phyloP scores from a whole-genome alignment of 148 eudicot genomes.

The Rhododendron ferrugineum region DNA sequence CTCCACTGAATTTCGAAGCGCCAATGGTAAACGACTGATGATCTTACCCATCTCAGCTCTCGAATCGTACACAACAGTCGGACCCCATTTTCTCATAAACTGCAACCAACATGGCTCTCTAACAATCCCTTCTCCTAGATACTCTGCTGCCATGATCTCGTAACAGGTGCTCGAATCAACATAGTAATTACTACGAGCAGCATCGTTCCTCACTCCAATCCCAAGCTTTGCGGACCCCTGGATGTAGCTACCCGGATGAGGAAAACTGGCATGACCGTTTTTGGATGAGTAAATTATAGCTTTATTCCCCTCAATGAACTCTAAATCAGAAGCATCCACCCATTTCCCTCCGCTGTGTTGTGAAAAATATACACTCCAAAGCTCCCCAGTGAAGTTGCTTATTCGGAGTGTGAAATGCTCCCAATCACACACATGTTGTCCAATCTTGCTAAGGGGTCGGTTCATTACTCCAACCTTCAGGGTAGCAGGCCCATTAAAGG shows the following conservation, averaged over 20 bases:
- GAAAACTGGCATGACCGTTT: conserved; percentile 76
- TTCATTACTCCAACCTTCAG: conserved; percentile 61
- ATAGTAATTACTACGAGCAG: conserved; percentile 40
- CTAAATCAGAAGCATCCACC: conserved; percentile 63
- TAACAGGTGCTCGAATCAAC: conserved; percentile 66
- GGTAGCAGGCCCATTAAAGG: conserved; percentile 80
- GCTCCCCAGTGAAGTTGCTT: conserved; percentile 80
- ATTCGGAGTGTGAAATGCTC: conserved; percentile 85
- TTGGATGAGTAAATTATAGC: conserved; percentile 60
- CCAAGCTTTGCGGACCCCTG: conserved; percentile 76
- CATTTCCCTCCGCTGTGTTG: conserved; percentile 88
- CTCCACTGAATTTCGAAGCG: conserved; percentile 30
- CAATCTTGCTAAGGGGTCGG: conserved; percentile 41
- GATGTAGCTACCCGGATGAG: conserved; percentile 60
- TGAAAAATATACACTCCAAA: conserved; percentile 65
- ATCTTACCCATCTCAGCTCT: conserved; percentile 57
- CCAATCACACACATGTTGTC: conserved; percentile 89
- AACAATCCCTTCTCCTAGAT: conserved; percentile 47
- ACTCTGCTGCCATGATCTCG: conserved; percentile 71
- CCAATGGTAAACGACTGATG: conserved; percentile 42
- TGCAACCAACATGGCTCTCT: conserved; percentile 73
- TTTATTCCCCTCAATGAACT: conserved; percentile 71
- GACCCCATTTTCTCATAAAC: conserved; percentile 91
- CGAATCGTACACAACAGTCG: conserved; percentile 54
- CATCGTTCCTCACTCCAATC: conserved; percentile 77